Percentiles rank a stretch among this genome's conserved stretches.
These are phyloP conservation scores for Priceomyces carsonii DNA, from an alignment of 805 yeast species.

Conservation along the genomic window DNA sequence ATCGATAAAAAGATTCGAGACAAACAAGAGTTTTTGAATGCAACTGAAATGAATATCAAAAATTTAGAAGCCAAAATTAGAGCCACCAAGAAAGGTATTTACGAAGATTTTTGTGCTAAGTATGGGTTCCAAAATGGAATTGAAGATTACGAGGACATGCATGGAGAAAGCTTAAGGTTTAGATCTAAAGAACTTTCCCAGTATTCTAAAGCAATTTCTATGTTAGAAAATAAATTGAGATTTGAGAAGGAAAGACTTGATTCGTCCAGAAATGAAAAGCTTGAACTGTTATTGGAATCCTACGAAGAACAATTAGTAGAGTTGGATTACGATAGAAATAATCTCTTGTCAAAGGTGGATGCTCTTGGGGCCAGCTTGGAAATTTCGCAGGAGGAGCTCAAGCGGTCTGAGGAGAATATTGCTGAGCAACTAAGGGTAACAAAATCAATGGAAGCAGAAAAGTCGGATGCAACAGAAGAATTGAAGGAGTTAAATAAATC, in stretches of 20 bases:
- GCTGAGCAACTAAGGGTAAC: conserved; percentile 25
- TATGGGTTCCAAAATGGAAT: conserved; percentile 55
- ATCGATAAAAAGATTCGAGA: conserved; percentile 18
- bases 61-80: conserved; percentile 17
- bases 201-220: conserved; percentile 59
- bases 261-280: conserved; percentile 48
- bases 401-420: conserved; percentile 9
- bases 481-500: conserved; percentile 29
- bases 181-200: conserved; percentile 63
- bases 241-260: conserved; percentile 64
- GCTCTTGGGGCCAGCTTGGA: conserved; percentile 29
- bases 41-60: conserved; percentile 21
- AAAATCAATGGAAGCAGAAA: conserved; percentile 28
- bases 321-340: conserved; percentile 34
- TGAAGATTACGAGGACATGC: conserved; percentile 67
- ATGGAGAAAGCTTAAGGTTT: conserved; percentile 57
- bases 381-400: conserved; percentile 20
- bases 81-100: conserved; percentile 46
- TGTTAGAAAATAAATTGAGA: conserved; percentile 57
- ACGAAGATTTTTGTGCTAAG: conserved; percentile 52
- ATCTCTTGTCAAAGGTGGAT: conserved; percentile 21
- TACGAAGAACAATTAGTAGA: conserved; percentile 33
- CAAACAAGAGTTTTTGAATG: conserved; percentile 14
- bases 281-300: conserved; percentile 39
- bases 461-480: conserved; percentile 41